phyloP scores from a whole-genome alignment of 768 basidiomycete genomes.

The Xerocomellus dryophilus region DNA sequence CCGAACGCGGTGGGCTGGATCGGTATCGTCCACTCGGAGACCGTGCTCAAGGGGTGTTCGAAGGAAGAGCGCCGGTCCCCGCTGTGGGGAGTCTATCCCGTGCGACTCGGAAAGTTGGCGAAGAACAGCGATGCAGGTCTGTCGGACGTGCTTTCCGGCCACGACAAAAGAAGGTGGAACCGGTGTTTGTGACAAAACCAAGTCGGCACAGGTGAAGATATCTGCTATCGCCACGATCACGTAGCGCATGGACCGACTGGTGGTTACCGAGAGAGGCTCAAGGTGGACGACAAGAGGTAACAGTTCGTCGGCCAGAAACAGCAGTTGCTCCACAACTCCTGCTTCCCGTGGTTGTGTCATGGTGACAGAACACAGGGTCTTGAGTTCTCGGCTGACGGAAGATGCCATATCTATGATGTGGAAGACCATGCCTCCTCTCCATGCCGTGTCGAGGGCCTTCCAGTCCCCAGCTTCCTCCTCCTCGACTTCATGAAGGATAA shows the following conservation, averaged over 20 bases:
- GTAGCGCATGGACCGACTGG: slow-evolving; percentile 46
- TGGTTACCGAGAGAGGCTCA: slow-evolving; percentile 45
- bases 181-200: slow-evolving; percentile 41
- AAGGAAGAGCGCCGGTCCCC: slow-evolving; percentile 51
- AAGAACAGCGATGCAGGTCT: slow-evolving; percentile 52
- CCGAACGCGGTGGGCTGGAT: slow-evolving; percentile 55
- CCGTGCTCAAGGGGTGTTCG: slow-evolving; percentile 54
- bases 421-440: slow-evolving; percentile 56
- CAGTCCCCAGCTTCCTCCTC: slow-evolving; percentile 53
- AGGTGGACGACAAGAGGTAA: slow-evolving; percentile 51
- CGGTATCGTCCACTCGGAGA: slow-evolving; percentile 37
- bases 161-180: slow-evolving; percentile 19
- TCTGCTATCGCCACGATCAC: slow-evolving; percentile 48
- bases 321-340: slow-evolving; percentile 54
- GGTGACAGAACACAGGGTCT: slow-evolving; percentile 46
- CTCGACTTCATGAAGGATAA: slow-evolving; percentile 51
- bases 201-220: slow-evolving; percentile 53
- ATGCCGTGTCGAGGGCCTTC: slow-evolving; percentile 53
- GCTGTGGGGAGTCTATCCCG: slow-evolving; percentile 33
- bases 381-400: slow-evolving; percentile 52
- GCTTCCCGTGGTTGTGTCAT: slow-evolving; percentile 35
- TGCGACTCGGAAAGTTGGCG: slow-evolving; percentile 34
- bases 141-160: slow-evolving; percentile 41
- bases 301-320: slow-evolving; percentile 52
- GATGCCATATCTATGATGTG: slow-evolving; percentile 53